These are phyloP conservation scores for Trametes elegans DNA, from an alignment of 768 basidiomycete species.

Conservation along the genomic window DNA sequence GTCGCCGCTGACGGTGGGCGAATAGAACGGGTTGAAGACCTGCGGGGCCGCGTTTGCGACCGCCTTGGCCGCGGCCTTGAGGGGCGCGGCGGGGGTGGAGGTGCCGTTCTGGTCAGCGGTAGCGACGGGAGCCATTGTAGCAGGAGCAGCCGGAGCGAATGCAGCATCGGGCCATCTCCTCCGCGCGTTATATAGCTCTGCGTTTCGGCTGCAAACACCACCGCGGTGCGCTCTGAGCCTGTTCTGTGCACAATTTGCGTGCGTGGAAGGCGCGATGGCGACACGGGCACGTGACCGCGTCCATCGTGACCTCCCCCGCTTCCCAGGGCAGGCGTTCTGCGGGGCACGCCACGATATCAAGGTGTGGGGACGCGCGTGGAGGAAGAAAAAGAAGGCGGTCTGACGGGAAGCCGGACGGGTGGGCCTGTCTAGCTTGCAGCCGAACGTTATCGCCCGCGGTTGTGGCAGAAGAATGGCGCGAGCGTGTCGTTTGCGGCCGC, in stretches of 20 bases:
- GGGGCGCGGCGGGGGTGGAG: conserved; percentile 21
- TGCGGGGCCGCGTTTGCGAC: conserved; percentile 16
- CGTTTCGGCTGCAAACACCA: too few relatives aligned
- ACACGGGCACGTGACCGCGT: conserved; percentile 30
- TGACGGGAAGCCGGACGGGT: conserved; percentile 2
- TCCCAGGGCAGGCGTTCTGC: conserved; percentile 3
- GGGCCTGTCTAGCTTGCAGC: conserved; percentile 3
- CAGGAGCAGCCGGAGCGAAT: conserved; percentile 1
- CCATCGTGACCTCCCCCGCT: neutral
- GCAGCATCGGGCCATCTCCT: neutral
- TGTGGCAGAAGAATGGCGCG: conserved; percentile 11
- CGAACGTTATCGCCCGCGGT: neutral
- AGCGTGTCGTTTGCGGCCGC: conserved; percentile 11
- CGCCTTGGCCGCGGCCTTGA: conserved; percentile 27
- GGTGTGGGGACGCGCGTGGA: neutral
- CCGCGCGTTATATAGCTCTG: conserved; percentile 10
- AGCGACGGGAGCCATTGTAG: conserved; percentile 50
- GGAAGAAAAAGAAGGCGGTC: neutral
- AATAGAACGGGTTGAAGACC: conserved; percentile 66
- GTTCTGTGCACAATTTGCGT: conserved; percentile 22
- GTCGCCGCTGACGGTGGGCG: conserved; percentile 49
- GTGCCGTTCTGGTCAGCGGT: conserved; percentile 33
- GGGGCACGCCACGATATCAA: neutral
- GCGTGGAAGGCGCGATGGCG: conserved; percentile 28
- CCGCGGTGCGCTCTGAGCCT: neutral